Evolutionary conservation across 176 grass and related monocot genomes (phyloP).

Genomic region (Rhipidocladum racemiflorum): DNA sequence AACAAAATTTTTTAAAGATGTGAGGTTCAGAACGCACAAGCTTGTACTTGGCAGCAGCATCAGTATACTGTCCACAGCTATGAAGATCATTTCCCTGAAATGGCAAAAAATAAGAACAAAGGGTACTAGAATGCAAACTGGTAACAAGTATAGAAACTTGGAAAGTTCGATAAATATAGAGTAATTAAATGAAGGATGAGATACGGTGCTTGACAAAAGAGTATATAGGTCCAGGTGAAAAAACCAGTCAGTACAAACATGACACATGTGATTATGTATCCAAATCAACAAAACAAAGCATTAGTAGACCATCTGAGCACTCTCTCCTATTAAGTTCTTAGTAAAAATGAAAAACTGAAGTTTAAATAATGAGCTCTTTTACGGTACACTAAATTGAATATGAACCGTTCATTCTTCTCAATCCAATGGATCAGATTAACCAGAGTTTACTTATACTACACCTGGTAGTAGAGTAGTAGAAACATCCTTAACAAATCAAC

Average conservation of each 20-base stretch:
- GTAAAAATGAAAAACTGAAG: neutral
- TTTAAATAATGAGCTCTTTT: no score
- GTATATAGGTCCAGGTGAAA: neutral
- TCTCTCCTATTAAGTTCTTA: neutral
- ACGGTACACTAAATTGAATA: no score
- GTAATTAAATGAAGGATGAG: neutral
- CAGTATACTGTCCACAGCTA: conserved; percentile 58
- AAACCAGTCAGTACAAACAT: neutral
- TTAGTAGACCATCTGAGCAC: neutral
- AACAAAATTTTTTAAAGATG: neutral
- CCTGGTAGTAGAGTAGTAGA: no score
- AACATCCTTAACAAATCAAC: no score
- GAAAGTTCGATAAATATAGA: neutral
- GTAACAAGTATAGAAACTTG: conserved; percentile 15
- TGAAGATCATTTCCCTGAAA: conserved; percentile 89
- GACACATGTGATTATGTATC: neutral
- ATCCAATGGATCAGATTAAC: no score
- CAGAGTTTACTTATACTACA: no score
- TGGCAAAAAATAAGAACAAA: conserved; percentile 16
- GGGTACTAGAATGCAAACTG: neutral
- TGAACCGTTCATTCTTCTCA: no score
- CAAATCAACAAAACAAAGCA: conserved; percentile 4
- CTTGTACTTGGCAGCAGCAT: conserved; percentile 86
- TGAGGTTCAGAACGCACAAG: conserved; percentile 53
- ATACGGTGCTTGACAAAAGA: neutral